A percentile compares a stretch with the other conserved stretches of the same genome.
phyloP scores from a whole-genome alignment of 2,329 filamentous ascomycete genomes.

The Talaromyces sp. region DNA sequence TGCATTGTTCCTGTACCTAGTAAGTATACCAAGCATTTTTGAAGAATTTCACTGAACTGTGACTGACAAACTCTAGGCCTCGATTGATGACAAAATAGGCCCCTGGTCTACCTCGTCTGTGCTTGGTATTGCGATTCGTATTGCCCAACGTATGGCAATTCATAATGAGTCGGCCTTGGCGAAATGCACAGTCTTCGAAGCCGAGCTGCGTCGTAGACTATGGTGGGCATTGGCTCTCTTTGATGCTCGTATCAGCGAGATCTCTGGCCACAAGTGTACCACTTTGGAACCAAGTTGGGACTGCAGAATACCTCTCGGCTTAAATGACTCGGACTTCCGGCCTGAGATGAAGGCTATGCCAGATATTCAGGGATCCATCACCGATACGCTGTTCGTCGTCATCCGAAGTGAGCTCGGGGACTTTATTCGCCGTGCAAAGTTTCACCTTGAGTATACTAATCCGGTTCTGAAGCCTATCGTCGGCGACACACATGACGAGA shows the following conservation, averaged over 20 bases:
- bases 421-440: neutral
- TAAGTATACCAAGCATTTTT: neutral
- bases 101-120: neutral
- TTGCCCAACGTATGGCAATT: neutral
- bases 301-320: slow-evolving; percentile 37
- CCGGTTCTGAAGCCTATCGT: neutral
- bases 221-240: slow-evolving; percentile 72
- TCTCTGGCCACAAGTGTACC: slow-evolving; percentile 53
- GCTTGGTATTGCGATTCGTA: neutral
- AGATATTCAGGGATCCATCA: neutral
- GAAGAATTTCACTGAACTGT: neutral
- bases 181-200: slow-evolving; percentile 53
- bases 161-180: slow-evolving; percentile 33
- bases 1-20: neutral
- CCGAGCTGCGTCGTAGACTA: slow-evolving; percentile 67
- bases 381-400: neutral
- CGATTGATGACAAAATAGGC: neutral
- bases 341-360: neutral
- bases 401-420: neutral
- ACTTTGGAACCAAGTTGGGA: slow-evolving; percentile 46
- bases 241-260: slow-evolving; percentile 67
- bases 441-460: neutral
- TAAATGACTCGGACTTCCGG: neutral
- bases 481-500: neutral
- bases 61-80: neutral